These are phyloP conservation scores for Pseudozyma pruni DNA, from an alignment of 1,284 basidiomycete genomes.

Conservation along the genomic window DNA sequence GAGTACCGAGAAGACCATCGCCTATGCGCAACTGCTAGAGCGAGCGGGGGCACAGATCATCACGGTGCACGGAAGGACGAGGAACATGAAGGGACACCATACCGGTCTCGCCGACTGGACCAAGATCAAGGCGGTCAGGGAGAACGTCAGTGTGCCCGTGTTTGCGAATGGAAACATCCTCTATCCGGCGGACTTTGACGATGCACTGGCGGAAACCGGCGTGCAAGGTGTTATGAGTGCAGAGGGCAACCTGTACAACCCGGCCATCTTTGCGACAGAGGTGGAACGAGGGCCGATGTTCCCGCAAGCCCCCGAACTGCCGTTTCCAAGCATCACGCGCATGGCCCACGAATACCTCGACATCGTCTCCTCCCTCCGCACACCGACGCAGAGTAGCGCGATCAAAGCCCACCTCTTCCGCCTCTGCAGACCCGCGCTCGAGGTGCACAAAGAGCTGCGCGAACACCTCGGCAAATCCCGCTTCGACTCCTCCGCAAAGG, in stretches of 20 bases:
- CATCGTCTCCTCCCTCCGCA: slow-evolving; percentile 80
- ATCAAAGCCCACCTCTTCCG: slow-evolving; percentile 95
- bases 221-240: slow-evolving; percentile 94
- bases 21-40: slow-evolving; percentile 94
- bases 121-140: slow-evolving; percentile 86
- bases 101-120: slow-evolving; percentile 80
- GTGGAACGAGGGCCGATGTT: slow-evolving; percentile 26
- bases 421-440: slow-evolving; percentile 82
- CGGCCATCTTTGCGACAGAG: slow-evolving; percentile 76
- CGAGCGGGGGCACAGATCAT: slow-evolving; percentile 93
- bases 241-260: slow-evolving; percentile 94
- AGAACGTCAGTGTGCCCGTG: slow-evolving; percentile 88
- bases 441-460: slow-evolving; percentile 77
- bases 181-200: slow-evolving; percentile 80
- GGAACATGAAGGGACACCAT: slow-evolving; percentile 87
- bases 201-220: slow-evolving; percentile 82
- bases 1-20: slow-evolving; percentile 84
- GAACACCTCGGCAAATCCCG: slow-evolving; percentile 74
- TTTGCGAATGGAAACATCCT: slow-evolving; percentile 98
- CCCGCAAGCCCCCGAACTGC: slow-evolving; percentile 34
- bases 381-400: slow-evolving; percentile 78
- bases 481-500: slow-evolving; percentile 51
- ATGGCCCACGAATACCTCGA: slow-evolving; percentile 87
- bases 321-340: slow-evolving; percentile 75
- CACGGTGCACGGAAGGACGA: slow-evolving; percentile 88